These are phyloP conservation scores for Chalaropsis thielavioides DNA, from an alignment of 2,329 filamentous ascomycete species.

Conservation along the genomic window DNA sequence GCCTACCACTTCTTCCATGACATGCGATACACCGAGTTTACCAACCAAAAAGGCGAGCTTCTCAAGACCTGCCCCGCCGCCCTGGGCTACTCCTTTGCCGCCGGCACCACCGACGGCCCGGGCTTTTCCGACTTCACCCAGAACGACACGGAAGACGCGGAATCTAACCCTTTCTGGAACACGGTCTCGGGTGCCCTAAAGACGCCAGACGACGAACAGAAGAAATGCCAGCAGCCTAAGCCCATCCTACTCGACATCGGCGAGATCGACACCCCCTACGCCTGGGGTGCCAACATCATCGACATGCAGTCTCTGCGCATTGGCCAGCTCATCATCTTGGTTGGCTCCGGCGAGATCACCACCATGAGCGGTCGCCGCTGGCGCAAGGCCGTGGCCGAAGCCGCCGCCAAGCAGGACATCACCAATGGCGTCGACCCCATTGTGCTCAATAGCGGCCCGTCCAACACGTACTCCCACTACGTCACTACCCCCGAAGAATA, in stretches of 20 bases:
- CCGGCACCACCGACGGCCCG: constrained; percentile 77
- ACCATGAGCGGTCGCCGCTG: constrained; percentile 86
- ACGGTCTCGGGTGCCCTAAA: constrained; percentile 57
- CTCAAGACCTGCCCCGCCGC: constrained; percentile 71
- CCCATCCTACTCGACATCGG: constrained; percentile 78
- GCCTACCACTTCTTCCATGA: constrained; percentile 72
- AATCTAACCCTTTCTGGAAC: constrained; percentile 62
- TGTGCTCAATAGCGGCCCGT: constrained; percentile 72
- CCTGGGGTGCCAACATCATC: constrained; percentile 78
- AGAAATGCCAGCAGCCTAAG: constrained; percentile 64
- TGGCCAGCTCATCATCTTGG: constrained; percentile 69
- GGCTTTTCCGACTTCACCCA: constrained; percentile 85
- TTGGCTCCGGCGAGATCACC: constrained; percentile 76
- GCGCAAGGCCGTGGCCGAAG: constrained; percentile 51
- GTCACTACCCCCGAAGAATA: constrained; percentile 21
- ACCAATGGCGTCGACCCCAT: constrained; percentile 36
- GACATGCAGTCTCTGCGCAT: constrained; percentile 73
- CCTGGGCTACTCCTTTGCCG: constrained; percentile 78
- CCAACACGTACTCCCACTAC: constrained; percentile 62
- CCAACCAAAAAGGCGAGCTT: constrained; percentile 53
- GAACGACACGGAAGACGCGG: constrained; percentile 54
- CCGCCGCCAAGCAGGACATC: constrained; percentile 31
- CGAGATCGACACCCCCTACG: constrained; percentile 57
- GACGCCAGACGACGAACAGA: constrained; percentile 52
- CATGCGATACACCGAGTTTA: constrained; percentile 59